A percentile compares a stretch with the other conserved stretches of the same genome.
phyloP scores from a whole-genome alignment of 2,329 filamentous ascomycete genomes.

The Diaporthe destruens region DNA sequence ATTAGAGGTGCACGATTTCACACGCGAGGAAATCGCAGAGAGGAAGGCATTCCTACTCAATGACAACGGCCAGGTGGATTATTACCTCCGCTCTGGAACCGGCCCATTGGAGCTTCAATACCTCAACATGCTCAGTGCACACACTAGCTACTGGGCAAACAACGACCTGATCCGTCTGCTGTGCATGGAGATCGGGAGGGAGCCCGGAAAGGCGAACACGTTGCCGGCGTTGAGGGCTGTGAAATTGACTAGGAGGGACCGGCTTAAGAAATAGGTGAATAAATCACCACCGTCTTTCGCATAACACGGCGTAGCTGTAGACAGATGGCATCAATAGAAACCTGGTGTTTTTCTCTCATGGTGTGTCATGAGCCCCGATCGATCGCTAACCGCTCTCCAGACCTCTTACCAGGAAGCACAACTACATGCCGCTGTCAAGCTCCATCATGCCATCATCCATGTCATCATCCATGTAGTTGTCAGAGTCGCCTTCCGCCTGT shows the following conservation, averaged over 20 bases:
- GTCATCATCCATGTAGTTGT: conserved; percentile 66
- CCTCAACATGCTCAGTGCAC: conserved; percentile 94
- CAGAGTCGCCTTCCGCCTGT: conserved; percentile 44
- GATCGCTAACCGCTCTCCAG: background rate
- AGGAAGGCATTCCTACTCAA: conserved; percentile 89
- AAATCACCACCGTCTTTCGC: background rate
- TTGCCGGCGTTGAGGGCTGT: conserved; percentile 70
- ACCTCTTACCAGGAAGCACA: background rate
- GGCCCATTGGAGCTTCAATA: conserved; percentile 96
- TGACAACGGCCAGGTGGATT: conserved; percentile 97
- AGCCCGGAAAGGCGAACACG: conserved; percentile 72
- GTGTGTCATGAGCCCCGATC: background rate
- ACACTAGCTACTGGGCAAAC: conserved; percentile 93
- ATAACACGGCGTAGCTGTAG: background rate
- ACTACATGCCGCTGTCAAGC: conserved; percentile 36
- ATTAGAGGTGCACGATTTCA: conserved; percentile 95
- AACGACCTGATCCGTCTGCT: conserved; percentile 91
- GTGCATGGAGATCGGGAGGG: conserved; percentile 86
- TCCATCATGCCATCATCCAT: conserved; percentile 70
- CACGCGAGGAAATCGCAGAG: conserved; percentile 90
- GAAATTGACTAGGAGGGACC: conserved; percentile 60
- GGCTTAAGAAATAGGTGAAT: conserved; percentile 26
- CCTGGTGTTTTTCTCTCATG: background rate
- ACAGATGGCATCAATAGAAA: background rate
- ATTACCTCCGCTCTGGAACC: conserved; percentile 83